Evolutionary conservation across 208 protist genomes (phyloP), one percentile per base, ranked within the genome.

Genomic region (Herpetomonas samuelpessoai): DNA sequence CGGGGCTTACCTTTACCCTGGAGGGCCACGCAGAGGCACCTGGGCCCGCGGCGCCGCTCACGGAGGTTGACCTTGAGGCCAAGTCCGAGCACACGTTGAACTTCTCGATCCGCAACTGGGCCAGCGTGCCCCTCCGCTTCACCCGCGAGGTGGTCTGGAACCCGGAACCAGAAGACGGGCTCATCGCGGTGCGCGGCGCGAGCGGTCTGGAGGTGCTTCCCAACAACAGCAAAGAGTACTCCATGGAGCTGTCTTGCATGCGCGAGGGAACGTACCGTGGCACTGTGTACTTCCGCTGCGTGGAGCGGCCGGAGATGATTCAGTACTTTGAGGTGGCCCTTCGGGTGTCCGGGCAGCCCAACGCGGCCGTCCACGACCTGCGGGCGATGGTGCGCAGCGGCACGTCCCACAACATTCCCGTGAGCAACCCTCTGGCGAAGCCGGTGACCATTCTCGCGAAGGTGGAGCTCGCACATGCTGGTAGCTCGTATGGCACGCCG

Each of bases 361-460:
- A 41, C 21, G 55, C 64, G 38, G 71, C 63, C 14, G 67, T 63
- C 30, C 67, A 96, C 26, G 79, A 91, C 45, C 73, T 99, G 52
- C 69, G 75, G 14, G 79, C 96, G 1, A 44, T 76, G 1, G 81
- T 97, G 38, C 91, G 97, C n/a, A 76, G 75, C 57, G n/a, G 53
- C 30, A 68, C 86, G 7, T 70, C 62, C 39, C 74, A 97, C 57
- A 68, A 63, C 29, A 71, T 98, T 21, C 53, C 73, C 0, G 57
- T 99, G 50, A 80, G 74, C 28, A 99, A 98, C 78, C 93, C 94
- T 10, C 81, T 98, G 0, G 46, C 56, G 2, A 86, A 86, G 60
- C 66, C 78, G 10, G 86, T 91, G 27, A 83, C 65, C 7, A 73
- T 97, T 31, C 80, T 49, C 3, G 78, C 65, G 30, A 86, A 74